These are phyloP conservation scores for Ustilago loliicola DNA, from an alignment of 1,284 basidiomycete genomes.

Conservation along the genomic window DNA sequence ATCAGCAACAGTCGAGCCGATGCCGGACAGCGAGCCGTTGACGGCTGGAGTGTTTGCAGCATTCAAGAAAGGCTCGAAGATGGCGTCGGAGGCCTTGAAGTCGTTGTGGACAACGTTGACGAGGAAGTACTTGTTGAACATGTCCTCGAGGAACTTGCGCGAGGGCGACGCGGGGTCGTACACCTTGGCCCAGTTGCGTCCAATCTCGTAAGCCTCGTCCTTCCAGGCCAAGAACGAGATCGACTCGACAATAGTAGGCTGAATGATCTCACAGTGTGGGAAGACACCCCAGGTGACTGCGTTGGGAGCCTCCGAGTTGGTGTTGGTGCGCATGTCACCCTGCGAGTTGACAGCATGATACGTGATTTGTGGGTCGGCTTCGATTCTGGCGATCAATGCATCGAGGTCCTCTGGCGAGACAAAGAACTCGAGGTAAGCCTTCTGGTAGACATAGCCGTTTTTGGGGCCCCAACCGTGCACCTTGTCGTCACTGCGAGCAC, in stretches of 20 bases:
- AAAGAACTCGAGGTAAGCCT: conserved; percentile 98
- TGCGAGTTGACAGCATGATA: conserved; percentile 90
- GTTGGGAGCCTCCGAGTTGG: conserved; percentile 90
- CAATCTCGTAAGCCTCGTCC: conserved; percentile 70
- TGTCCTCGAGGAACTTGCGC: conserved; percentile 57
- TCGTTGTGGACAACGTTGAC: conserved; percentile 70
- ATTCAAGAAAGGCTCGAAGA: conserved; percentile 67
- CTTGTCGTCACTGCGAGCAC: conserved; percentile 79
- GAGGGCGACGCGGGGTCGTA: conserved; percentile 58
- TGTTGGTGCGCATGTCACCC: conserved; percentile 94
- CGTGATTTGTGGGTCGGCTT: conserved; percentile 88
- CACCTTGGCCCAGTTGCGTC: conserved; percentile 67
- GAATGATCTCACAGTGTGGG: conserved; percentile 89
- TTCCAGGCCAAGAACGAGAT: conserved; percentile 71
- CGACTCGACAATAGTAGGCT: conserved; percentile 94
- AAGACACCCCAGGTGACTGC: conserved; percentile 99
- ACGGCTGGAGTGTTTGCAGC: conserved; percentile 7
- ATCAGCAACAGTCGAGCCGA: conserved; percentile 29
- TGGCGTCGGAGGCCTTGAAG: conserved; percentile 65
- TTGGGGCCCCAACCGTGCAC: conserved; percentile 73
- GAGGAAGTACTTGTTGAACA: conserved; percentile 67
- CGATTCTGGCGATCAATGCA: conserved; percentile 84
- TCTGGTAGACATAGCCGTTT: conserved; percentile 73
- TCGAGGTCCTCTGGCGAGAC: conserved; percentile 81
- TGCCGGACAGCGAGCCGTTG: conserved; percentile 26